These are phyloP conservation scores for Piromyces sp. DNA, from an alignment of 192 early-diverging fungal species.

Conservation along the genomic window DNA sequence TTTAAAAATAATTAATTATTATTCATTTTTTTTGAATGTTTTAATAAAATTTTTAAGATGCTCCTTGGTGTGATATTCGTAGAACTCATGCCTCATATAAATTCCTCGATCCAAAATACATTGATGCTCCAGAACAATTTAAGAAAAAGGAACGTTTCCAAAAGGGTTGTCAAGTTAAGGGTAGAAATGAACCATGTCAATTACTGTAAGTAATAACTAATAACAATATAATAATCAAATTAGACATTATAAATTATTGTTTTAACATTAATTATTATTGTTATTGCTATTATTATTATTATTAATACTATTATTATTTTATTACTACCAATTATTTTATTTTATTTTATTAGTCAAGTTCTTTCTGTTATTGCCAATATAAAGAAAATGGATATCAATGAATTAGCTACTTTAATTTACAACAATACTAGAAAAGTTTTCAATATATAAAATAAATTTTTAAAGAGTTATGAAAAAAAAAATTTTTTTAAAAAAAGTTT, in stretches of 20 bases:
- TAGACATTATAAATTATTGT: no score
- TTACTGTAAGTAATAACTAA: conserved; percentile 25
- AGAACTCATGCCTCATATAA: conserved; percentile 64
- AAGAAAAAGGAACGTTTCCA: conserved; percentile 66
- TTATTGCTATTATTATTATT: no score
- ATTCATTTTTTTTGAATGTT: no score
- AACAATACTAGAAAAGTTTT: conserved; percentile 52
- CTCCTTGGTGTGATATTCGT: conserved; percentile 80
- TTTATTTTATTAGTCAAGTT: conserved; percentile 42
- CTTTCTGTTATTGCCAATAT: conserved; percentile 46
- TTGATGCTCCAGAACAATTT: conserved; percentile 12
- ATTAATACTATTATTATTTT: no score
- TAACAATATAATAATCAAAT: neutral
- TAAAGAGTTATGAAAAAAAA: no score
- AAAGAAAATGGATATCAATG: conserved; percentile 24
- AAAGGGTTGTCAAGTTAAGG: conserved; percentile 49
- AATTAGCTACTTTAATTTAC: conserved; percentile 40
- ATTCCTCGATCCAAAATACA: conserved; percentile 21
- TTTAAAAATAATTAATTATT: no score
- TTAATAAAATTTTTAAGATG: conserved; percentile 23
- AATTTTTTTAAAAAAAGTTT: neutral
- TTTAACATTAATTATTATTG: no score
- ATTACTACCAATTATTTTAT: no score
- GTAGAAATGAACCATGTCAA: conserved; percentile 68
- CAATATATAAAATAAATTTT: neutral